These are phyloP conservation scores for Syzygium grande DNA, from an alignment of 345 rosid species.

Conservation along the genomic window DNA sequence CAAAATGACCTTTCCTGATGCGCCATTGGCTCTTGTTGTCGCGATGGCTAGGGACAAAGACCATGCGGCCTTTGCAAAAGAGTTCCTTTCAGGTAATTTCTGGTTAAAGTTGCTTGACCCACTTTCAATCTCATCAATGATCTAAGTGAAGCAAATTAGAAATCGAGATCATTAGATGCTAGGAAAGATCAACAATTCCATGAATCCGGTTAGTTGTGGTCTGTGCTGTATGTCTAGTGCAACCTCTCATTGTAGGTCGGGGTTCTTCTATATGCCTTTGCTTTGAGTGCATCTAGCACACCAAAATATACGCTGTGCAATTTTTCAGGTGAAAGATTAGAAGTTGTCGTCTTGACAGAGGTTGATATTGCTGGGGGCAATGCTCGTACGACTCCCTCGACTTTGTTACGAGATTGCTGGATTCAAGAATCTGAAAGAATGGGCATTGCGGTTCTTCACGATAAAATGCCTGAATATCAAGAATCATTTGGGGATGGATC, in stretches of 20 bases:
- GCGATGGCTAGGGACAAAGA: slow-evolving; percentile 96
- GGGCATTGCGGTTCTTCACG: slow-evolving; percentile 21
- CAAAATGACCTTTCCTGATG: slow-evolving; percentile 41
- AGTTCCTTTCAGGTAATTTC: slow-evolving; percentile 55
- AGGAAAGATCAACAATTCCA: background rate
- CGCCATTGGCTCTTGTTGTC: slow-evolving; percentile 47
- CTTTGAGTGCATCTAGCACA: background rate
- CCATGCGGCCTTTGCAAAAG: slow-evolving; percentile 74
- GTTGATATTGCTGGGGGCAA: slow-evolving; percentile 60
- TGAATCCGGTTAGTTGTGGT: background rate
- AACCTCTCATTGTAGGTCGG: background rate
- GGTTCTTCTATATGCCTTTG: background rate
- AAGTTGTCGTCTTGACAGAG: slow-evolving; percentile 64
- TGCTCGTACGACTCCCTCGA: slow-evolving; percentile 48
- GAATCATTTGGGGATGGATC: slow-evolving; percentile 2
- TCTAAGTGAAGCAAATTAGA: background rate
- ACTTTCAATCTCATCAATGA: background rate
- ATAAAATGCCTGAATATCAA: slow-evolving; percentile 15
- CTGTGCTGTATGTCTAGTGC: background rate
- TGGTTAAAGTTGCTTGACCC: background rate
- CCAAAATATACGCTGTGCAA: background rate
- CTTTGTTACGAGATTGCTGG: slow-evolving; percentile 56
- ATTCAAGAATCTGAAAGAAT: slow-evolving; percentile 48
- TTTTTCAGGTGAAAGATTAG: slow-evolving; percentile 38
- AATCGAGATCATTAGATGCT: background rate